Conservation (phyloP, 176 grass and related monocot species). For the Eleusine coracana region DNA sequence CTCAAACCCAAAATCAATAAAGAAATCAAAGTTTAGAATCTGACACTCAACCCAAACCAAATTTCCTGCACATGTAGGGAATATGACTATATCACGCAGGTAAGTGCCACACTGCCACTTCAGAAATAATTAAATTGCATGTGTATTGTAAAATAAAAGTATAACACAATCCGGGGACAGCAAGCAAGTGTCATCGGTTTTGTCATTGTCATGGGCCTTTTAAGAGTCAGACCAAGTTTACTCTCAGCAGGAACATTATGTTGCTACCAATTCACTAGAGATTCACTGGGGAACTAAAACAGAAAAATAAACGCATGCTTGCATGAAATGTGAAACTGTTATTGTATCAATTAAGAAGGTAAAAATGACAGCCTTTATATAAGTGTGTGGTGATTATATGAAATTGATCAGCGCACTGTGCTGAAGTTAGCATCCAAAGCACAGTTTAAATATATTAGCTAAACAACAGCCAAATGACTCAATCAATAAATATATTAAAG, state of each 20-base stretch:
- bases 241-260: not conserved
- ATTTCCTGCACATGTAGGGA: not conserved
- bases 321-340: not conserved
- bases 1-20: not conserved
- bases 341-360: slow-evolving; percentile 13
- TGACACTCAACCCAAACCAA: not conserved
- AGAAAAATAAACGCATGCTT: not conserved
- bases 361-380: not conserved
- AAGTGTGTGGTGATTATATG: slow-evolving; percentile 8
- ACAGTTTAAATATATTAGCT: not conserved
- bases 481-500: not conserved
- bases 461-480: not conserved
- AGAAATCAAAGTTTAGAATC: not conserved
- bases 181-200: slow-evolving; percentile 4
- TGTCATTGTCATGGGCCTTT: not conserved
- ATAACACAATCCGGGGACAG: not conserved
- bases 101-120: not conserved
- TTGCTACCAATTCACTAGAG: slow-evolving; percentile 25
- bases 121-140: slow-evolving; percentile 4
- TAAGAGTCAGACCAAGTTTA: slow-evolving; percentile 4
- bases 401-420: not conserved
- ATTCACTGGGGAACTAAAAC: slow-evolving; percentile 16
- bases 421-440: not conserved
- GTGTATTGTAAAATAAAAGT: slow-evolving; percentile 16
- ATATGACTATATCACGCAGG: not conserved